Evolutionary conservation across 805 yeast species (phyloP), one percentile per base, ranked within the genome.

Genomic region (Priceomyces medius): DNA sequence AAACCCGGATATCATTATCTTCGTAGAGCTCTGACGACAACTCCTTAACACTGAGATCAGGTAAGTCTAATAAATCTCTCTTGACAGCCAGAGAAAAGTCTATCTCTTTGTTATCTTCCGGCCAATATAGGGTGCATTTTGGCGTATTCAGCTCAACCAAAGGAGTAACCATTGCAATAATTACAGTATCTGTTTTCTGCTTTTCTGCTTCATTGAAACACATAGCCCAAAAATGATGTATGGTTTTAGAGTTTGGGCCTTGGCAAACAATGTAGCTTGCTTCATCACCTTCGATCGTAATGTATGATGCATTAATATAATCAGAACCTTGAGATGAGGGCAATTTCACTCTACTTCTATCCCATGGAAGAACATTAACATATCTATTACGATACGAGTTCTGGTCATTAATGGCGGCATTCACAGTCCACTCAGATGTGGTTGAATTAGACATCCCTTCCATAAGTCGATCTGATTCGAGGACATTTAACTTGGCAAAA

Each of bases 231-330:
- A 77, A 77, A 36, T 70, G 71, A 31, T 58, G 63, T 12, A 55
- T 50, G 1, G 80, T 76, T 12, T 41, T 35, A 0, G 44, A 36
- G n/a, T 69, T 54, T 2, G 81, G 81, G 2, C 91, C 95, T 54
- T 85, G 95, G 2, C 85, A 70, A 0, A 88, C 86, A 23, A 85
- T 81, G 55, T 81, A 85, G n/a, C 46, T 48, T 4, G 39, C 20
- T 10, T 42, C 37, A 20, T 35, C 20, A 26, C 19, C 19, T 7
- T 45, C 35, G 51, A 61, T 31, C 2, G 41, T 32, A 18, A 68
- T 54, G 39, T 58, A 54, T 19, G 72, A 66, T 8, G 76, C 76
- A 48, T 70, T 70, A 27, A 67, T 65, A 46, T 68, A 70, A 47
- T 69, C 72, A 26, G 51, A 46, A 3, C 18, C 19, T 4, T 40